phyloP scores from a whole-genome alignment of 805 yeast species.

The Ogataea saltuana region DNA sequence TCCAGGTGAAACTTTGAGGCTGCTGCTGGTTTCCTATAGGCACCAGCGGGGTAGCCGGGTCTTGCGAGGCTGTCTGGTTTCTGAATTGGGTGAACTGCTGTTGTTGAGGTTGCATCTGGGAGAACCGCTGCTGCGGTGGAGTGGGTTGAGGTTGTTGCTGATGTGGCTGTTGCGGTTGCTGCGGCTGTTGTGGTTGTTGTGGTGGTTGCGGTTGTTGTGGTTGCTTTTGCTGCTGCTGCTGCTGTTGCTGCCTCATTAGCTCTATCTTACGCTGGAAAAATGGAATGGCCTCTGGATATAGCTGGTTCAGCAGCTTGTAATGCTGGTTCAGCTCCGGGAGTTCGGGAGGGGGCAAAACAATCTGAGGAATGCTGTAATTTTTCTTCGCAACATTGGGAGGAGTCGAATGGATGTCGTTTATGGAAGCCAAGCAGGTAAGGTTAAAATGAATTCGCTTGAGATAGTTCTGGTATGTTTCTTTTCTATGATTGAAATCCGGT shows the following conservation, averaged over 20 bases:
- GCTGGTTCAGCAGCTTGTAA: slow-evolving; percentile 39
- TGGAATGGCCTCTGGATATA: slow-evolving; percentile 52
- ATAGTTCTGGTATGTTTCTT: slow-evolving; percentile 35
- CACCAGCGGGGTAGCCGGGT: slow-evolving; percentile 12
- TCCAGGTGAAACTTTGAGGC: slow-evolving; percentile 15
- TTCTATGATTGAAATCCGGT: slow-evolving; percentile 30
- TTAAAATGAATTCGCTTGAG: slow-evolving; percentile 40
- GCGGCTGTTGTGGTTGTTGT: slow-evolving; percentile 10
- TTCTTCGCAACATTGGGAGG: slow-evolving; percentile 30
- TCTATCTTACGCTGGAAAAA: slow-evolving; percentile 32
- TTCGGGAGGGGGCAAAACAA: slow-evolving; percentile 55
- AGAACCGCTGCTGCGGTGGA: slow-evolving; percentile 11
- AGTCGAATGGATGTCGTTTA: slow-evolving; percentile 37
- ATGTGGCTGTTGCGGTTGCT: slow-evolving; percentile 8
- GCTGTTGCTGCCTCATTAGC: slow-evolving; percentile 30
- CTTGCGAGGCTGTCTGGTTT: slow-evolving; percentile 16
- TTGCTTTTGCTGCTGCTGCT: slow-evolving; percentile 18
- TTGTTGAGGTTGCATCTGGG: slow-evolving; percentile 14
- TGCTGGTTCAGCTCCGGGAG: slow-evolving; percentile 52
- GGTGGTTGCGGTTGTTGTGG: slow-evolving; percentile 9
- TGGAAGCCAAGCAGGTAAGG: slow-evolving; percentile 38
- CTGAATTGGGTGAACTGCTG: slow-evolving; percentile 20
- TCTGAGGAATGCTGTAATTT: slow-evolving; percentile 43
- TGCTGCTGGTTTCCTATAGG: slow-evolving; percentile 11
- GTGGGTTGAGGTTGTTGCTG: slow-evolving; percentile 17